Evolutionary conservation across 371 early-diverging fungal species (phyloP).

Genomic region (Rhizopus stolonifer): DNA sequence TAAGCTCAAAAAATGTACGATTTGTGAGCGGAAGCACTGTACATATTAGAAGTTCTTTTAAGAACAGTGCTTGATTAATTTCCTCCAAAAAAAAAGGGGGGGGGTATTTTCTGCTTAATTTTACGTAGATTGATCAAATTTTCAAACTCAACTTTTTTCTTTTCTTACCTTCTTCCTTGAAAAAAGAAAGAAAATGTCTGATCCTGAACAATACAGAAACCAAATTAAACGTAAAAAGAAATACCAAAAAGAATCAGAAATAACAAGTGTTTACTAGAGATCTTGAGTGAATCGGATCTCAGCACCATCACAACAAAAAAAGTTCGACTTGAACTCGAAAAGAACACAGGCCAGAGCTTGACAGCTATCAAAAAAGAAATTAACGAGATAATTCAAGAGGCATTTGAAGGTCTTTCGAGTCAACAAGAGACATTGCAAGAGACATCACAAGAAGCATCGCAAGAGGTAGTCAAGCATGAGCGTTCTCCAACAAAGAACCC

Average conservation of each 20-base stretch:
- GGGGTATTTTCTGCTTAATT: too few relatives aligned
- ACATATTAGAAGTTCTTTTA: too few relatives aligned
- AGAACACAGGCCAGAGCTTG: constrained; percentile 28
- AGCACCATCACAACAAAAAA: constrained; percentile 53
- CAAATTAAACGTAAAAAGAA: background rate
- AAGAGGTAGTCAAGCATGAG: background rate
- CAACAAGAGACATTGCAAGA: background rate
- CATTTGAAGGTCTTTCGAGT: constrained; percentile 19
- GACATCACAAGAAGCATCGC: background rate
- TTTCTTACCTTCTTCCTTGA: background rate
- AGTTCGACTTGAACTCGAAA: constrained; percentile 47
- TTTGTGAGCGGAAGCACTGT: too few relatives aligned
- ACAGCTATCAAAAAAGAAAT: constrained; percentile 38
- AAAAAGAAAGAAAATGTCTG: background rate
- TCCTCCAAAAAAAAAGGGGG: too few relatives aligned
- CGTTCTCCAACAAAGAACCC: background rate
- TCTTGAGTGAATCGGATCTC: constrained; percentile 50
- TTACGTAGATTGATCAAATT: background rate
- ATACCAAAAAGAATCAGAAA: background rate
- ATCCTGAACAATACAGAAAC: background rate
- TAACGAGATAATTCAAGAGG: constrained; percentile 31
- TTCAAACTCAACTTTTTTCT: background rate
- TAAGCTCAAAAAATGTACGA: too few relatives aligned
- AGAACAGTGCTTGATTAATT: too few relatives aligned
- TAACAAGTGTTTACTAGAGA: constrained; percentile 17